Conservation (phyloP, 2,329 filamentous ascomycete genomes). For the Pseudocercospora cruenta region DNA sequence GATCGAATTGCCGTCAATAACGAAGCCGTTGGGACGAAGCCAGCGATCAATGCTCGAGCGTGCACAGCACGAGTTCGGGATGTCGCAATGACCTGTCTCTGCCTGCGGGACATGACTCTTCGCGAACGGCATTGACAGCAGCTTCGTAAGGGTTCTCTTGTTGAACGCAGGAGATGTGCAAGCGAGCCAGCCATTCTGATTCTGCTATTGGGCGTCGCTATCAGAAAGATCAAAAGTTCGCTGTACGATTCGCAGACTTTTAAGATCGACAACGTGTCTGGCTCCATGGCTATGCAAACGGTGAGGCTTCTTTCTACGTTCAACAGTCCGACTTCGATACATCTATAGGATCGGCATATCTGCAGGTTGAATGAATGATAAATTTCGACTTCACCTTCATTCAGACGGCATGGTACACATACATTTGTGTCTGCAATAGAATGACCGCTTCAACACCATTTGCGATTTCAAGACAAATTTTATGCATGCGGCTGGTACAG, state of each 20-base stretch:
- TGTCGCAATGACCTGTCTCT: neutral
- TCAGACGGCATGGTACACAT: no score
- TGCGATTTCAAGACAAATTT: neutral
- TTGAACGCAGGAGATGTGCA: neutral
- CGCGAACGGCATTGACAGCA: neutral
- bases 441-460: neutral
- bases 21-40: neutral
- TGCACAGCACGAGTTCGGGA: neutral
- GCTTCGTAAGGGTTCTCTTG: neutral
- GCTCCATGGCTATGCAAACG: no score
- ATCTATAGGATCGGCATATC: no score
- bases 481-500: neutral
- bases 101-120: constrained; percentile 8
- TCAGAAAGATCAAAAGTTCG: neutral
- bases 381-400: no score
- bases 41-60: neutral
- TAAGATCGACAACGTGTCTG: no score
- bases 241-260: neutral
- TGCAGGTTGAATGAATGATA: no score
- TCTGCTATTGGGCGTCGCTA: neutral
- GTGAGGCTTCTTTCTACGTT: no score
- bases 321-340: no score
- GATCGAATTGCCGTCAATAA: neutral
- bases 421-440: no score
- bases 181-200: neutral